Evolutionary conservation across 768 basidiomycete genomes (phyloP), one percentile per base, ranked within the genome.

Genomic region (Suillus subalutaceus): DNA sequence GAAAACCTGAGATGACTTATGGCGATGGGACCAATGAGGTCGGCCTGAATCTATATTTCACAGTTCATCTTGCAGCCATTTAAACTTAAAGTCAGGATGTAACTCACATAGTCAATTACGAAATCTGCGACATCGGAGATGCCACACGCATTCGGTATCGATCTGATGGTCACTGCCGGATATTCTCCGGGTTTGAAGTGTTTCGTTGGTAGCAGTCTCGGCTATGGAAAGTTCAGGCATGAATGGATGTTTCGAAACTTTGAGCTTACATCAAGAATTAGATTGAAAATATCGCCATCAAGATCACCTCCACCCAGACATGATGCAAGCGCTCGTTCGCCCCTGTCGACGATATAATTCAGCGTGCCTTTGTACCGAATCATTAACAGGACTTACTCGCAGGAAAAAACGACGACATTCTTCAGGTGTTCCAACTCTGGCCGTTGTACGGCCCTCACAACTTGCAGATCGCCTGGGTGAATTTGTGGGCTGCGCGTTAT

Each of bases 41-140:
- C 63, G 13, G 65, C 41, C n/a, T 37, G 52, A 43, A 66, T 44
- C 38, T 60, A 60, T 13, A 32, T 20, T 32, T 30, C 18, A 32
- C 41, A 8, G 4, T 60, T 43, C 30, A 43, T 43, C 59, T 13
- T 32, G 41, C 41, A 43, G 18, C 10, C 18, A 60, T 43, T 35
- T 35, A 5, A 35, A 35, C 18, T 20, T 50, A 59, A 32, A 66
- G 40, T 60, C 15, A 58, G 26, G 43, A 23, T 30, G 32, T 3
- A n/a, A 50, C 46, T 85, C 65, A 91, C 88, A 66, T 87, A 91
- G 64, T 91, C 88, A 62, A 87, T 82, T 1, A 92, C 83, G 70
- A 91, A 92, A 59, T 90, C 85, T 0, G 86, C 87, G 12, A 92
- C 84, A 72, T 91, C 90, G 0, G 74, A 74, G 81, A 89, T 88